Conservation (phyloP, 768 basidiomycete species). For the Cubamyces sp. region DNA sequence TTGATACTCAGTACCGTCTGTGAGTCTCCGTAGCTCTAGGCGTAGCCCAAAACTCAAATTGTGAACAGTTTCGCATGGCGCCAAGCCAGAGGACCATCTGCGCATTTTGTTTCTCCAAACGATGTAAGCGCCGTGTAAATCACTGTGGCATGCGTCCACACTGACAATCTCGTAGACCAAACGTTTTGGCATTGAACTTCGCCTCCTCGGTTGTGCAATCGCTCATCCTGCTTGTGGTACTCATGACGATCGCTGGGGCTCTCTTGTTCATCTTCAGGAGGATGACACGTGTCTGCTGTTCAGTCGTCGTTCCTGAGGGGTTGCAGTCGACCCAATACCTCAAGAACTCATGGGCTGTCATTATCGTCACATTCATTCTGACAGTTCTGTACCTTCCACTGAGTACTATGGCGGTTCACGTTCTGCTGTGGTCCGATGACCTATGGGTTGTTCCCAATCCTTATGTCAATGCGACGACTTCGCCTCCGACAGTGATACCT, state of each 20-base stretch:
- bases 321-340: slow-evolving; percentile 49
- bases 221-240: slow-evolving; percentile 59
- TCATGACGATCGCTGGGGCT: slow-evolving; percentile 55
- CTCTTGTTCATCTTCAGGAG: slow-evolving; percentile 64
- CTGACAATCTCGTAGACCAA: slow-evolving; percentile 52
- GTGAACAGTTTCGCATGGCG: slow-evolving; percentile 18
- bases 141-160: neutral
- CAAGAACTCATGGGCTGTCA: slow-evolving; percentile 53
- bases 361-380: slow-evolving; percentile 66
- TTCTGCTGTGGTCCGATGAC: slow-evolving; percentile 77
- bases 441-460: slow-evolving; percentile 75
- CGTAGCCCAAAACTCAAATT: neutral
- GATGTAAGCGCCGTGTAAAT: slow-evolving; percentile 51
- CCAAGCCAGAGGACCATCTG: slow-evolving; percentile 51
- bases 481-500: slow-evolving; percentile 51
- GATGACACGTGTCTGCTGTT: slow-evolving; percentile 51
- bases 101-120: slow-evolving; percentile 63
- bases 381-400: slow-evolving; percentile 76
- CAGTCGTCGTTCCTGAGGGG: slow-evolving; percentile 56
- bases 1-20: slow-evolving; percentile 70
- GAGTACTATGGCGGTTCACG: slow-evolving; percentile 77
- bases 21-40: slow-evolving; percentile 31
- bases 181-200: slow-evolving; percentile 75
- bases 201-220: slow-evolving; percentile 62
- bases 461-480: slow-evolving; percentile 58